Evolutionary conservation across 2,329 filamentous ascomycete species (phyloP).

Genomic region (Penicillium vulpinum): DNA sequence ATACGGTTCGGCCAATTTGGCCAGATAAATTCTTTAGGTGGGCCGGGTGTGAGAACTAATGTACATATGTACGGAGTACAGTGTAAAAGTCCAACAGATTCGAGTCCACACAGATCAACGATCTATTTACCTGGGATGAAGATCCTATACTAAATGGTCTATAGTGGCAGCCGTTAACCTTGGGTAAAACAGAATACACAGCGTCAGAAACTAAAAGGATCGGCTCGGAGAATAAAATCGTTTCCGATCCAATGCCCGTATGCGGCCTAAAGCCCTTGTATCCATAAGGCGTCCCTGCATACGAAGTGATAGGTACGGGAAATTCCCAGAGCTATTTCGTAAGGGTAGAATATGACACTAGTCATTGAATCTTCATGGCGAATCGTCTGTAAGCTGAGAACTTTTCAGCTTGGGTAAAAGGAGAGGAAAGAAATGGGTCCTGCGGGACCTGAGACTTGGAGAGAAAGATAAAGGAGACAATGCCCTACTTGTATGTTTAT

Average conservation of each 20-base stretch:
- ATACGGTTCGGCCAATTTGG: too few species aligned
- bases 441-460: neutral
- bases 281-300: conserved; percentile 1
- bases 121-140: conserved; percentile 9
- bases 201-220: conserved; percentile 14
- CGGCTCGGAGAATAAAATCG: conserved; percentile 12
- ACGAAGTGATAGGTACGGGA: neutral
- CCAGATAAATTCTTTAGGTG: too few species aligned
- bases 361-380: conserved; percentile 6
- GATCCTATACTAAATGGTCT: conserved; percentile 9
- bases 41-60: neutral
- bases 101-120: conserved; percentile 10
- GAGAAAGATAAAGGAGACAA: neutral
- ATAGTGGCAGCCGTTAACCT: conserved; percentile 2
- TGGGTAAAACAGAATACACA: conserved; percentile 8
- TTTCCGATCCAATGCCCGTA: conserved; percentile 16
- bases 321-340: too few species aligned
- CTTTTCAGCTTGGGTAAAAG: conserved; percentile 1
- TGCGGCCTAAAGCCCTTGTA: conserved; percentile 4
- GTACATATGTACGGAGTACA: neutral
- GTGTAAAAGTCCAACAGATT: conserved; percentile 3
- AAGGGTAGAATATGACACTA: too few species aligned
- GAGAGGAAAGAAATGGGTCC: conserved; percentile 11
- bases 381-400: conserved; percentile 18
- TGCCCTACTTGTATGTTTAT: neutral